Evolutionary conservation across 1,284 basidiomycete species (phyloP).

Genomic region (Trametes polyzona): DNA sequence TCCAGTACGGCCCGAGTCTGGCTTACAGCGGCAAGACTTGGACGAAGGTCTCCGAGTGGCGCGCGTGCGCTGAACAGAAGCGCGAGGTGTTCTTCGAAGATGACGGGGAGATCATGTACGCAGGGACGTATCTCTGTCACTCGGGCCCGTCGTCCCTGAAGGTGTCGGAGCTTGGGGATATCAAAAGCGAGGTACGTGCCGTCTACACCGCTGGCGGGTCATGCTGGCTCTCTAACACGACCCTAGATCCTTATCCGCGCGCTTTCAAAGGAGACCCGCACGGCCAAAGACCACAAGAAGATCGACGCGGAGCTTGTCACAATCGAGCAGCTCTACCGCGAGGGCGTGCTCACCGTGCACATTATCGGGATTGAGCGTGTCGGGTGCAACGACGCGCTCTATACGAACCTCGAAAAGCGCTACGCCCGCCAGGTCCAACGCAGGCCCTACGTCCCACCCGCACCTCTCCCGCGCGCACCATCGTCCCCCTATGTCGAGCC

Average conservation of each 20-base stretch:
- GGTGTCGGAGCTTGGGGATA: not conserved
- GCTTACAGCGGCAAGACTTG: not conserved
- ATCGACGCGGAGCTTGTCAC: not conserved
- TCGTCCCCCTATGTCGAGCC: too few species aligned
- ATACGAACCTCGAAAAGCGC: not conserved
- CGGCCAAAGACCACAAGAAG: not conserved
- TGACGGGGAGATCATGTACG: not conserved
- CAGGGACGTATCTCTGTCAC: constrained; percentile 6
- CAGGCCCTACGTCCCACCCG: not conserved
- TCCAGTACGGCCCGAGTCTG: not conserved
- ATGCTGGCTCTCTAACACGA: not conserved
- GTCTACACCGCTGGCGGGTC: not conserved
- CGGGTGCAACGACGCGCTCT: constrained; percentile 4
- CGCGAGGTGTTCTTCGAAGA: constrained; percentile 10
- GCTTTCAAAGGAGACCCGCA: not conserved
- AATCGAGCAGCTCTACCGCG: constrained; percentile 5
- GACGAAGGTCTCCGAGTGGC: not conserved
- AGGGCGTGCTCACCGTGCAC: constrained; percentile 2
- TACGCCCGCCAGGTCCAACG: not conserved
- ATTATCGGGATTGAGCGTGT: constrained; percentile 8
- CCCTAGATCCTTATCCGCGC: not conserved
- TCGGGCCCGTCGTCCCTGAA: not conserved
- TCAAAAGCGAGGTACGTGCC: not conserved
- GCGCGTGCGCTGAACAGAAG: constrained; percentile 4
- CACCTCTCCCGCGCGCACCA: too few species aligned